Base-by-base conservation (phyloP, 2,329 filamentous ascomycete species). In the Aspergillus tamarii region DNA sequence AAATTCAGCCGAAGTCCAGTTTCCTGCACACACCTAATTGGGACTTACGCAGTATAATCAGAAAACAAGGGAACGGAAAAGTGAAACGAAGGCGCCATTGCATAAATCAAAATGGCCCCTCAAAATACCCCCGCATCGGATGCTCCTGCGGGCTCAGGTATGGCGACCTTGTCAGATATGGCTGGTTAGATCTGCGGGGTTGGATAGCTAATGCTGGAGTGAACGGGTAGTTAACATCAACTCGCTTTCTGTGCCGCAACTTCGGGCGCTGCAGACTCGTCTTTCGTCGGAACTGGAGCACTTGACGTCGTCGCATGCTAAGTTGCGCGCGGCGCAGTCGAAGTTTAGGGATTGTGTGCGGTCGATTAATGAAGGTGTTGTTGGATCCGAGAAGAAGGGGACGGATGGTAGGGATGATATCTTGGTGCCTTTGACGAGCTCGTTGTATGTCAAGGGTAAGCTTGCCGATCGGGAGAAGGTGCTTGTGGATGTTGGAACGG, bases 271-370 rank as follows among this genome's bases (percentile, higher is more conserved):
- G 70, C 97, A 99, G 84, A 93, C 95, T 79, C 94, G 97, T 78
- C 90, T 99, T 69, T 94, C 97, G 78, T 90, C 95, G 74, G 95
- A 99, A 81, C 90, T 99, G 69, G 93, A 97, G 77, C 94, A 98
- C 82, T 88, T 99, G 69, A 96, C 93, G 2, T 87, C 84, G 62
- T 98, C 95, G 11, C 97, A 96, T 82, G 86, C 91, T 57, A 95
- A 96, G 77, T 88, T 99, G 1, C 92, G 94, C 68, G 89, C 90
- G 59, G 95, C 95, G 2, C 95, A 98, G 78, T 86, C 88, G 60
- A 97, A 96, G 78, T 99, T 99, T 83, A 87, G 88, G 61, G 94
- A 98, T 75, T 99, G 95, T 73, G 85, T 97, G 41, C 86, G 87
- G 57, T 93, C 91, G 59, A 91, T 99, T 67, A 83, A 86, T 23